phyloP scores from a whole-genome alignment of 2,329 filamentous ascomycete species.

The Zasmidium cellare region DNA sequence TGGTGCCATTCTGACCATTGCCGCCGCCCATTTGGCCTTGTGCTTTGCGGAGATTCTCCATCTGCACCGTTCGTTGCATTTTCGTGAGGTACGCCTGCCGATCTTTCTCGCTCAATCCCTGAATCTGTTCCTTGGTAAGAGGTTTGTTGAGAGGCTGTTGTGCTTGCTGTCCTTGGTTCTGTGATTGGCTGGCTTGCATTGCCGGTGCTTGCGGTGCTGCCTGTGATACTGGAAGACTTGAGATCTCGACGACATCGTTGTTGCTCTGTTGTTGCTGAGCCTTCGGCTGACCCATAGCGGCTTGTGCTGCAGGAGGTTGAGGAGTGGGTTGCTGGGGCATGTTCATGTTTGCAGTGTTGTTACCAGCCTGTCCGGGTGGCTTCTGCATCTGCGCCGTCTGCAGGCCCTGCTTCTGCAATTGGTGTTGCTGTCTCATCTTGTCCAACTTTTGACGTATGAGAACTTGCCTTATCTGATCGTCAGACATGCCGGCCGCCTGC shows the following conservation, averaged over 20 bases:
- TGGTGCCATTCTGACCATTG: slow-evolving; percentile 7
- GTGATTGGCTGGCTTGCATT: slow-evolving; percentile 25
- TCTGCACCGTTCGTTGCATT: slow-evolving; percentile 17
- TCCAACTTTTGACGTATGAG: slow-evolving; percentile 24
- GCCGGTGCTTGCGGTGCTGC: slow-evolving; percentile 33
- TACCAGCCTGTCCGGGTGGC: background rate
- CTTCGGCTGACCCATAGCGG: slow-evolving; percentile 24
- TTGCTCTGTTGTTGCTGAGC: slow-evolving; percentile 30
- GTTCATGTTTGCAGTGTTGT: slow-evolving; percentile 7
- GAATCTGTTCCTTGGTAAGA: slow-evolving; percentile 25
- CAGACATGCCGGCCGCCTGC: slow-evolving; percentile 36
- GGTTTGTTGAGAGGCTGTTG: background rate
- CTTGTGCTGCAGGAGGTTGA: slow-evolving; percentile 24
- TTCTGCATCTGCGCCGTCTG: slow-evolving; percentile 33
- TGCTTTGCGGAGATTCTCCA: slow-evolving; percentile 29
- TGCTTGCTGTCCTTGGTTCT: slow-evolving; percentile 10
- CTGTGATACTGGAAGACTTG: slow-evolving; percentile 25
- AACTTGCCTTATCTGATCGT: slow-evolving; percentile 45
- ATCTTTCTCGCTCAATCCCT: slow-evolving; percentile 24
- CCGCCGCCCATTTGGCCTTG: slow-evolving; percentile 20
- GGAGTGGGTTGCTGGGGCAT: slow-evolving; percentile 17
- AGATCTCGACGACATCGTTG: slow-evolving; percentile 44
- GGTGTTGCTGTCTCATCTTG: slow-evolving; percentile 27
- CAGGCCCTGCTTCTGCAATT: slow-evolving; percentile 37
- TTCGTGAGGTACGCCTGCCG: slow-evolving; percentile 18